Evolutionary conservation across 108 stramenopile species (phyloP).

Genomic region (Nitzschia sp.): DNA sequence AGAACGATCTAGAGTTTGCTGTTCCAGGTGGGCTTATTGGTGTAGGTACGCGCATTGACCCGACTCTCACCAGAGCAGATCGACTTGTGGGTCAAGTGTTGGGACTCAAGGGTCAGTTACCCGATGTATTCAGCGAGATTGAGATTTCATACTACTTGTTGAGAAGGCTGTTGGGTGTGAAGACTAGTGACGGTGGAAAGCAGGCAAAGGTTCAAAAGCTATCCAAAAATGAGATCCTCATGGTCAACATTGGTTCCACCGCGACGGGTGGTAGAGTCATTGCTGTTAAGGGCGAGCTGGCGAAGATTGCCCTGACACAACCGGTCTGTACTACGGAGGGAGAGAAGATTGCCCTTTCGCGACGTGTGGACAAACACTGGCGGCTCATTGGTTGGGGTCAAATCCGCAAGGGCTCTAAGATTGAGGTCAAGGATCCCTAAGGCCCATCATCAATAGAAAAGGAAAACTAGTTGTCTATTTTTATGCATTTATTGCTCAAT

Average conservation of each 20-base stretch:
- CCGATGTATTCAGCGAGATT: conserved; percentile 97
- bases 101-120: conserved; percentile 94
- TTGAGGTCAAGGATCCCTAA: conserved; percentile 75
- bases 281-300: conserved; percentile 94
- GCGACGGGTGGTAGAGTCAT: conserved; percentile 96
- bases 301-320: conserved; percentile 97
- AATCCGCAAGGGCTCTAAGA: conserved; percentile 86
- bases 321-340: conserved; percentile 99
- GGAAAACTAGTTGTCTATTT: background rate
- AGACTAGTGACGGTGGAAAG: conserved; percentile 98
- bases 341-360: conserved; percentile 98
- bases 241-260: conserved; percentile 99
- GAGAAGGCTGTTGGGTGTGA: conserved; percentile 95
- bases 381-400: conserved; percentile 96
- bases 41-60: conserved; percentile 98
- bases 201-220: conserved; percentile 99
- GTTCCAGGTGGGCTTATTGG: conserved; percentile 99
- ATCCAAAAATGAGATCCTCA: conserved; percentile 95
- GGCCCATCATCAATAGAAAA: background rate
- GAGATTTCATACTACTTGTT: conserved; percentile 98
- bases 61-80: conserved; percentile 98
- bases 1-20: conserved; percentile 97
- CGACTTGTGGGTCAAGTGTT: conserved; percentile 98
- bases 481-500: background rate
- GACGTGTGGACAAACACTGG: conserved; percentile 99